A percentile compares a stretch with the other conserved stretches of the same genome.
These are phyloP conservation scores for Colletotrichum lindemuthianum DNA, from an alignment of 2,329 filamentous ascomycete genomes.

Conservation along the genomic window DNA sequence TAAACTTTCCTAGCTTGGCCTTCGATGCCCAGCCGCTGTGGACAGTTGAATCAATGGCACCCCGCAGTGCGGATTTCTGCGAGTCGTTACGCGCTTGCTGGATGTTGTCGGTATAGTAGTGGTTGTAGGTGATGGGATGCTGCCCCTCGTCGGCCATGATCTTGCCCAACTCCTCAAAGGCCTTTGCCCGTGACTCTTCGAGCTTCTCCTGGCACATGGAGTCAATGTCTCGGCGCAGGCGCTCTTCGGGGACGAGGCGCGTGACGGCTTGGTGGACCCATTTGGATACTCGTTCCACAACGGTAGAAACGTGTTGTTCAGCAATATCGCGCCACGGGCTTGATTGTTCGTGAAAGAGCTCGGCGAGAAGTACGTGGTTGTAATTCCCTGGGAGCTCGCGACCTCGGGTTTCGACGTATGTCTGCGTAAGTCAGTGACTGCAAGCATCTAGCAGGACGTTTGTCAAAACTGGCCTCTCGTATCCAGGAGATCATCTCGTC, in stretches of 20 bases:
- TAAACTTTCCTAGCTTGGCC: accelerated
- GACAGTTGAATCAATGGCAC: background rate
- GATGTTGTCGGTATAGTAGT: conserved; percentile 54
- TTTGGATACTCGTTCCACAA: background rate
- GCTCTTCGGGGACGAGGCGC: conserved; percentile 5
- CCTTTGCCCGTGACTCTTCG: background rate
- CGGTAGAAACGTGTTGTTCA: conserved; percentile 2
- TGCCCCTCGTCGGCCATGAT: conserved; percentile 7
- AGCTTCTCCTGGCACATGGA: background rate
- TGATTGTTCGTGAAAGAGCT: conserved; percentile 70
- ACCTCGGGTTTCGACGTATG: conserved; percentile 3
- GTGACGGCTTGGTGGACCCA: conserved; percentile 11
- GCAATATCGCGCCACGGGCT: conserved; percentile 55
- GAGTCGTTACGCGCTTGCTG: conserved; percentile 40
- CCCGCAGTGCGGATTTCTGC: background rate
- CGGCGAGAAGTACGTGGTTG: conserved; percentile 66
- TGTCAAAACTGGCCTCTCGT: conserved; percentile 9
- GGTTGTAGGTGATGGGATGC: conserved; percentile 65
- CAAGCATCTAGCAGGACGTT: conserved; percentile 39
- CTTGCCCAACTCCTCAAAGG: conserved; percentile 12
- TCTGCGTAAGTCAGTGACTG: conserved; percentile 37
- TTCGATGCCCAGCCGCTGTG: background rate
- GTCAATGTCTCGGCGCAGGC: background rate
- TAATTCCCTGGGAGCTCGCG: conserved; percentile 70
- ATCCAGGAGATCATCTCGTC: conserved; percentile 6